Base-by-base conservation (phyloP, 139 green algal genomes). In the Chlamydomonas sp. region DNA sequence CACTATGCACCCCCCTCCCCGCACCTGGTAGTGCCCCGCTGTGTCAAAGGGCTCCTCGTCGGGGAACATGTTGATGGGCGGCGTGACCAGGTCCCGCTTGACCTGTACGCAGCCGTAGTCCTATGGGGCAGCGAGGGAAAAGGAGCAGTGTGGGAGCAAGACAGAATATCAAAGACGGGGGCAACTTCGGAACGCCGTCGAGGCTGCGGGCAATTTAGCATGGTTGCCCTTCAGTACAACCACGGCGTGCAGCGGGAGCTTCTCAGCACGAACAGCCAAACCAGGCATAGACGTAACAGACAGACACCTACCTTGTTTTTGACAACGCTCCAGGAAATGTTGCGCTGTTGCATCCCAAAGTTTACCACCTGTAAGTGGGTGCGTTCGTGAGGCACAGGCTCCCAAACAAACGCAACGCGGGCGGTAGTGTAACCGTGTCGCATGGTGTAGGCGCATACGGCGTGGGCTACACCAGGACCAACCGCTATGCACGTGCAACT, bases 31-130 rank as follows among this genome's bases (percentile, higher is more conserved):
- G 71, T 86, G 62, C 63, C 3, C 9, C 14, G 7, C n/a, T 49
- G 81, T 72, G 16, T 2, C 1, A 4, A 31, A n/a, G 18, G 81
- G 81, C 69, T 49, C 18, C 10, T 49, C 17, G 69, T 20, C 61
- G 17, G 57, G 59, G 58, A 59, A 49, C 10, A 14, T 14, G 66
- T 71, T 71, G 66, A 71, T 59, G 6, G 83, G 57, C 16, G 83
- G 62, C 6, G 82, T 63, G 14, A 88, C 83, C 31, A 88, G 63
- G 63, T 88, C 83, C 5, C 63, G 83, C 15, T 77, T 81, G 1
- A 67, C 3, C 31, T 76, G 83, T 4, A 88, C 76, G 73, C 83
- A 88, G 73, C 31, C 83, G 63, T 82, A 88, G 15, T 88, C 83
- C 83, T 88, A 49, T 49, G 31, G 31, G 31, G 20, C 18, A 60